Conservation (phyloP, 2,329 filamentous ascomycete genomes). For the Tolypocladium tundrense region DNA sequence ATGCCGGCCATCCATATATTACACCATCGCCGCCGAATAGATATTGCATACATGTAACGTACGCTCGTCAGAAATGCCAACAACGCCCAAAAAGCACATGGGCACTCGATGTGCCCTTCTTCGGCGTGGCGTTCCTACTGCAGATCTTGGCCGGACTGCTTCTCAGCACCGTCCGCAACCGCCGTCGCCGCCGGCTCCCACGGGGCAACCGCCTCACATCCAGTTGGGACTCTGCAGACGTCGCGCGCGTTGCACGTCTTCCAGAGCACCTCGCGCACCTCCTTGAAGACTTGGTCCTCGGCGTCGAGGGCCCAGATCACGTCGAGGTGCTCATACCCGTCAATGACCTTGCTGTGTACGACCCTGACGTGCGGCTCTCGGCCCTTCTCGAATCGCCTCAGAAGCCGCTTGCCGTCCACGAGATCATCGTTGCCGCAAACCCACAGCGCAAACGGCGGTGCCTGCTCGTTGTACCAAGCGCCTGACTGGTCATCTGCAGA, state of each 20-base stretch:
- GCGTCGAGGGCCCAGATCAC: conserved; percentile 92
- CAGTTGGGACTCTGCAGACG: conserved; percentile 52
- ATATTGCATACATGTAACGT: neutral
- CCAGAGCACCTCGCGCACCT: conserved; percentile 77
- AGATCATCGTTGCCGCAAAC: conserved; percentile 73
- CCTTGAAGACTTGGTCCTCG: conserved; percentile 70
- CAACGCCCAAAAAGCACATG: neutral
- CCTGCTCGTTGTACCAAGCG: conserved; percentile 69
- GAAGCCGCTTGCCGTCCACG: conserved; percentile 68
- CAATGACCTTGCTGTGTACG: conserved; percentile 73
- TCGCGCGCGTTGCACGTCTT: conserved; percentile 52
- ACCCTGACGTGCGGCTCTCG: conserved; percentile 73
- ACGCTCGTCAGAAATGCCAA: neutral
- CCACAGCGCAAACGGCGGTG: conserved; percentile 82
- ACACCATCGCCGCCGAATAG: neutral
- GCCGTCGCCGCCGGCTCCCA: neutral
- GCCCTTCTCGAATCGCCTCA: conserved; percentile 63
- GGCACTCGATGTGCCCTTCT: neutral
- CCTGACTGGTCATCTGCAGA: conserved; percentile 14
- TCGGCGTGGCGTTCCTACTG: neutral
- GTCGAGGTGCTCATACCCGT: conserved; percentile 87
- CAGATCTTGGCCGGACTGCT: neutral
- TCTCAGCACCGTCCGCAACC: neutral
- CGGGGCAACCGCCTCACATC: conserved; percentile 37
- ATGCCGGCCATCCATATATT: too few species aligned